Evolutionary conservation across 2,329 filamentous ascomycete genomes (phyloP).

Genomic region (Talaromyces albobiverticillius): DNA sequence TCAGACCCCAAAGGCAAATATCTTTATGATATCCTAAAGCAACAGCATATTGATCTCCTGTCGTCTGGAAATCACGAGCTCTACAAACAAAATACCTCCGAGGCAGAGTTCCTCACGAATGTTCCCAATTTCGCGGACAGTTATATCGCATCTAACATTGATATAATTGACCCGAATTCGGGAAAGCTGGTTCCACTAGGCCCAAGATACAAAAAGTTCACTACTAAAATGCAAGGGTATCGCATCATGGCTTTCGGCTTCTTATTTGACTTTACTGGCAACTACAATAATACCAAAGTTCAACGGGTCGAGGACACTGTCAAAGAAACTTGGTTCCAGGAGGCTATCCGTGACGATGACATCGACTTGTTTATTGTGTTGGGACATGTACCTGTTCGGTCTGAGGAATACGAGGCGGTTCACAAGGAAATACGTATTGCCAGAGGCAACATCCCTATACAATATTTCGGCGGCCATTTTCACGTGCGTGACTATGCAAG

Average conservation of each 20-base stretch:
- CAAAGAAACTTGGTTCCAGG: conserved; percentile 82
- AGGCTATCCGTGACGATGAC: conserved; percentile 73
- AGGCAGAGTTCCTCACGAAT: conserved; percentile 73
- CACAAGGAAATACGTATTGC: conserved; percentile 73
- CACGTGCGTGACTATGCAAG: conserved; percentile 82
- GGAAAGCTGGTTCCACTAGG: conserved; percentile 73
- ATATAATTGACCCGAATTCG: conserved; percentile 73
- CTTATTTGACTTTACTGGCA: conserved; percentile 87
- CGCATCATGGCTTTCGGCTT: conserved; percentile 88
- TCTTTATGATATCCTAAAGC: conserved; percentile 79
- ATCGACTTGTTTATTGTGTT: conserved; percentile 83
- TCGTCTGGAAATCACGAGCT: conserved; percentile 94
- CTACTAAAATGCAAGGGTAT: conserved; percentile 82
- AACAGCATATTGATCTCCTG: conserved; percentile 80
- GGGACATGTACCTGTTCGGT: conserved; percentile 80
- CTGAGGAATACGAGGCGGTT: conserved; percentile 73
- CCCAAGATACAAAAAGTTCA: conserved; percentile 81
- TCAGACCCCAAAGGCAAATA: conserved; percentile 85
- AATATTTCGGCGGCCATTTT: conserved; percentile 86
- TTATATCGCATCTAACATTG: conserved; percentile 89
- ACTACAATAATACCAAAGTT: conserved; percentile 86
- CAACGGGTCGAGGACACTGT: conserved; percentile 76
- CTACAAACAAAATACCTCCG: conserved; percentile 75
- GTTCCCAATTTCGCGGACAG: conserved; percentile 77
- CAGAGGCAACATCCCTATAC: conserved; percentile 79